A percentile compares a stretch with the other conserved stretches of the same genome.
These are phyloP conservation scores for Diplodia seriata DNA, from an alignment of 2,329 filamentous ascomycete species.

Conservation along the genomic window DNA sequence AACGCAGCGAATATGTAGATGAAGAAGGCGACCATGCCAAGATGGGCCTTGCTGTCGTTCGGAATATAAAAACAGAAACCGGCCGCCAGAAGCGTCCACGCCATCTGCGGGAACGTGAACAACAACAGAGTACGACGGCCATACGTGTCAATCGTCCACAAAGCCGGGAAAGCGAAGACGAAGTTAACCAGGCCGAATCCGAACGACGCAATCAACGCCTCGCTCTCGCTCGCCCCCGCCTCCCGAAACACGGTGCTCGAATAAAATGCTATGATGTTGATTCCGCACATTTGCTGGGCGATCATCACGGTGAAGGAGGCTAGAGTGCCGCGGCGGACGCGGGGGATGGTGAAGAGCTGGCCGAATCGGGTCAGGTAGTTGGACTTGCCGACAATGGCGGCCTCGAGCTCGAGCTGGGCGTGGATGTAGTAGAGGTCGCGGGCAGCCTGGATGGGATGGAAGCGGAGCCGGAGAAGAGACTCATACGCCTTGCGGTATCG, in stretches of 20 bases:
- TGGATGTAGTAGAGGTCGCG: conserved; percentile 58
- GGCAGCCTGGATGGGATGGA: conserved; percentile 50
- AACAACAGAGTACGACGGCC: conserved; percentile 52
- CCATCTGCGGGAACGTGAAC: conserved; percentile 57
- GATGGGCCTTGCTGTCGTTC: conserved; percentile 38
- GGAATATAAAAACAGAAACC: conserved; percentile 50
- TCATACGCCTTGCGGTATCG: conserved; percentile 48
- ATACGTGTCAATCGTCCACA: conserved; percentile 53
- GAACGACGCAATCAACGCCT: conserved; percentile 49
- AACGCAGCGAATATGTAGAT: conserved; percentile 62
- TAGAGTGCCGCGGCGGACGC: conserved; percentile 40
- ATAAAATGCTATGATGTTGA: conserved; percentile 40
- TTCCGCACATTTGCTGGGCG: conserved; percentile 43
- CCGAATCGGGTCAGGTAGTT: conserved; percentile 18
- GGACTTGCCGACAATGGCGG: conserved; percentile 41
- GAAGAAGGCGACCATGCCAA: conserved; percentile 48
- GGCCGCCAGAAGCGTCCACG: conserved; percentile 58
- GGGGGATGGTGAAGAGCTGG: conserved; percentile 38
- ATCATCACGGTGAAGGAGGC: conserved; percentile 43
- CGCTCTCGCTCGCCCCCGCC: not conserved
- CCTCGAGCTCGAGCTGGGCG: conserved; percentile 44
- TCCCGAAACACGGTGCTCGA: conserved; percentile 43
- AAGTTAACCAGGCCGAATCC: conserved; percentile 56
- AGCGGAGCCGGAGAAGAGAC: conserved; percentile 49
- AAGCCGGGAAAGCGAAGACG: conserved; percentile 54